Conservation (phyloP, 2,329 filamentous ascomycete species). For the Ophiostoma tasmaniense region DNA sequence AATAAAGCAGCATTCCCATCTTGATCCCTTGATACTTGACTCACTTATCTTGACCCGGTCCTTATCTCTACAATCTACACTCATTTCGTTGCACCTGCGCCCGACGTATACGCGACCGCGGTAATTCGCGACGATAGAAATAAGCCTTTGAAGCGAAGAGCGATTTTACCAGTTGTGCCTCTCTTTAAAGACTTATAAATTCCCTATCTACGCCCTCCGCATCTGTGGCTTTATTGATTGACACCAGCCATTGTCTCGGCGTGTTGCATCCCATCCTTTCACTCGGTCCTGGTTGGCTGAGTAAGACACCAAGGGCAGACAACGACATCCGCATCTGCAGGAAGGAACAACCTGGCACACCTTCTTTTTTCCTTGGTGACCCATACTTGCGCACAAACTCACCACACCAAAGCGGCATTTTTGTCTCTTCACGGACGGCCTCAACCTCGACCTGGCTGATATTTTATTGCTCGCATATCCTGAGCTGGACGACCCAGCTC, state of each 20-base stretch:
- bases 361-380: background rate
- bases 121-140: background rate
- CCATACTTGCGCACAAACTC: background rate
- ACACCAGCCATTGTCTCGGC: background rate
- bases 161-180: background rate
- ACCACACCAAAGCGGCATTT: conserved; percentile 4
- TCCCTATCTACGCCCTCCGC: background rate
- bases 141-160: background rate
- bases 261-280: conserved; percentile 3
- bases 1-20: background rate
- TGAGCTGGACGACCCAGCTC: background rate
- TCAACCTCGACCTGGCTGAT: background rate
- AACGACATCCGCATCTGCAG: conserved; percentile 2
- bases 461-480: background rate
- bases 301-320: conserved; percentile 1
- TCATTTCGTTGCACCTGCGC: background rate
- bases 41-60: background rate
- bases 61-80: background rate
- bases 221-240: background rate
- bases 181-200: background rate
- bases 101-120: background rate
- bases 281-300: conserved; percentile 6
- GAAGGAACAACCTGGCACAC: background rate
- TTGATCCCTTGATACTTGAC: background rate
- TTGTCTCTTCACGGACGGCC: background rate